These are phyloP conservation scores for Gentiana macrophylla DNA, from an alignment of 257 asterid species.

Conservation along the genomic window DNA sequence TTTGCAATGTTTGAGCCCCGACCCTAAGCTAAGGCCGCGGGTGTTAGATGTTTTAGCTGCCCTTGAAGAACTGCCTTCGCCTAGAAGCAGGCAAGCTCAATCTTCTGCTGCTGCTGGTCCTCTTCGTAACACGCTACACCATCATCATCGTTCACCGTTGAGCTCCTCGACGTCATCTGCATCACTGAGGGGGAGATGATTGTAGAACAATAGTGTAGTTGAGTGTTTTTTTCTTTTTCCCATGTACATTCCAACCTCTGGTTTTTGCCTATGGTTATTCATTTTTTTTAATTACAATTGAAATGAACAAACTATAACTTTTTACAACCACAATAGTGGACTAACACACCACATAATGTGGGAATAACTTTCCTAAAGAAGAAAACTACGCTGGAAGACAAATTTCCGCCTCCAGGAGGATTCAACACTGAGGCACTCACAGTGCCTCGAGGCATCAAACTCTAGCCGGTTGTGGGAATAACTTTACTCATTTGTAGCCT, in stretches of 20 bases:
- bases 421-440: no score
- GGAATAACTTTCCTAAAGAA: no score
- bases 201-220: conserved; percentile 2
- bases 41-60: conserved; percentile 53
- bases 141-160: conserved; percentile 31
- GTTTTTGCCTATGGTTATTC: neutral
- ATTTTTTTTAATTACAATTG: no score
- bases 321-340: no score
- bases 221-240: neutral
- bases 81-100: conserved; percentile 21
- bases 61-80: conserved; percentile 52
- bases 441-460: no score
- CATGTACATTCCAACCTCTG: conserved; percentile 14
- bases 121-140: conserved; percentile 15
- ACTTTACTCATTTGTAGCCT: no score
- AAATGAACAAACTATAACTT: no score
- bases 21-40: conserved; percentile 58
- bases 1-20: conserved; percentile 46
- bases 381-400: no score
- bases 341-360: no score
- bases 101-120: conserved; percentile 14
- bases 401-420: no score
- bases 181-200: conserved; percentile 40
- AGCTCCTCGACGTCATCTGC: conserved; percentile 45
- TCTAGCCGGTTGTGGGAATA: no score